Conservation (phyloP, 202 grass and related monocot species). For the Cymbopogon flexuosus region DNA sequence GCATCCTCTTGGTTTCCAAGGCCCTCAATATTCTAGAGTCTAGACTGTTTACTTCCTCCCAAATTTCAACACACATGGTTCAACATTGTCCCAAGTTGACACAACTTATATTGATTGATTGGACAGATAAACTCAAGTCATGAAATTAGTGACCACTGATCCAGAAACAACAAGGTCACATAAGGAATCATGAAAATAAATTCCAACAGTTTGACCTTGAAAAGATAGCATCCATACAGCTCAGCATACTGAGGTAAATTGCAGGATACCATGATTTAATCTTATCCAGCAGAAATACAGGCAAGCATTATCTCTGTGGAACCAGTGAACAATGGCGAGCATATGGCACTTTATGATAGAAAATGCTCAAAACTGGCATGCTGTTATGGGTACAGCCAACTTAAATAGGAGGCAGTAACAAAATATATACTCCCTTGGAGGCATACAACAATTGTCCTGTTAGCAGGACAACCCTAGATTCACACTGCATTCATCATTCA, state of each 20-base stretch:
- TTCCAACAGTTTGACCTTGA: conserved; percentile 24
- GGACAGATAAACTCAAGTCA: conserved; percentile 20
- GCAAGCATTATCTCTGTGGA: not conserved
- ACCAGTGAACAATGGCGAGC: conserved; percentile 9
- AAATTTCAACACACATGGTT: not conserved
- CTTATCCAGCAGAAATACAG: conserved; percentile 23
- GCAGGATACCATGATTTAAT: conserved; percentile 23
- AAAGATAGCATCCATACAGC: conserved; percentile 27
- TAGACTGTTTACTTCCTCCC: conserved; percentile 14
- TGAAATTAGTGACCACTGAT: not conserved
- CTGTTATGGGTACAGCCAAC: not conserved
- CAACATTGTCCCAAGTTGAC: conserved; percentile 19
- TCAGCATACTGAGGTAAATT: conserved; percentile 8
- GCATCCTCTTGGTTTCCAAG: conserved; percentile 27
- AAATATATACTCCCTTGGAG: conserved; percentile 6
- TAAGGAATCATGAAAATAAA: conserved; percentile 18
- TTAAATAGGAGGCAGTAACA: conserved; percentile 22
- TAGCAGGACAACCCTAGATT: conserved; percentile 33
- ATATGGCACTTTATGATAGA: conserved; percentile 18
- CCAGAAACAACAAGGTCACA: conserved; percentile 28
- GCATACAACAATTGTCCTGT: conserved; percentile 7
- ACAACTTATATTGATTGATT: conserved; percentile 34
- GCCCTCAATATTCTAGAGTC: conserved; percentile 2
- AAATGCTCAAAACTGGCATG: conserved; percentile 5
- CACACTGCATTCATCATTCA: conserved; percentile 22